Evolutionary conservation across 768 basidiomycete genomes (phyloP), one percentile per base, ranked within the genome.

Genomic region (Leccinum rimulosum): DNA sequence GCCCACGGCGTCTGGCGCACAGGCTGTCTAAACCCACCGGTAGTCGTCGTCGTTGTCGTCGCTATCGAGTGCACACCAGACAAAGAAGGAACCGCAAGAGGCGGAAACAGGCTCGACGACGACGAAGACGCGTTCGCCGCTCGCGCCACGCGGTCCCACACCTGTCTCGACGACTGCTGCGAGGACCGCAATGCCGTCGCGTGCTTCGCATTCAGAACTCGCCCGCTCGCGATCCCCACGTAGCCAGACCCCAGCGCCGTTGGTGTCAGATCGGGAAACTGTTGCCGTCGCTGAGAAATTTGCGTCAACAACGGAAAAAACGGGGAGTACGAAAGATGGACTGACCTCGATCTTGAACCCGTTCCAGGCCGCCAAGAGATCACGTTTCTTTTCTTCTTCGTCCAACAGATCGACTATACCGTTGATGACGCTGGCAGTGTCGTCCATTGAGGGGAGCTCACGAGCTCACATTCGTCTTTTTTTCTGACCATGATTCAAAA

Each of bases 71-170:
- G 43, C n/a, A 43, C n/a, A n/a, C 38, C 38, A n/a, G 17, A 40
- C 9, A 17, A 40, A 40, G 43, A 45, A 7, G 63, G 51, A 11
- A 59, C 59, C 1, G 65, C 62, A 6, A 76, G 68, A 1, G 72
- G 54, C 1, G 76, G 76, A 59, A 76, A 79, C 35, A 66, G 68
- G 25, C 64, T 62, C 2, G 76, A 71, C 15, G 79, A 74, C 3
- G 79, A 74, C 3, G 78, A 76, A 6, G 79, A 75, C 3, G 78
- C 75, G 0, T 75, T 70, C 0, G 93, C 95, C 0, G 92, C 94
- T 60, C 83, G 84, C 7, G 92, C 94, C 27, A 96, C 93, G 15
- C 94, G 86, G 62, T 94, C 92, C 86, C 84, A 93, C 0, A 96
- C 82, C 60, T 87, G 83, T 53, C 87, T 79, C 2, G 88, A 85